These are phyloP conservation scores for Parasarocladium wereldwijsianum DNA, from an alignment of 2,329 filamentous ascomycete genomes.

Conservation along the genomic window DNA sequence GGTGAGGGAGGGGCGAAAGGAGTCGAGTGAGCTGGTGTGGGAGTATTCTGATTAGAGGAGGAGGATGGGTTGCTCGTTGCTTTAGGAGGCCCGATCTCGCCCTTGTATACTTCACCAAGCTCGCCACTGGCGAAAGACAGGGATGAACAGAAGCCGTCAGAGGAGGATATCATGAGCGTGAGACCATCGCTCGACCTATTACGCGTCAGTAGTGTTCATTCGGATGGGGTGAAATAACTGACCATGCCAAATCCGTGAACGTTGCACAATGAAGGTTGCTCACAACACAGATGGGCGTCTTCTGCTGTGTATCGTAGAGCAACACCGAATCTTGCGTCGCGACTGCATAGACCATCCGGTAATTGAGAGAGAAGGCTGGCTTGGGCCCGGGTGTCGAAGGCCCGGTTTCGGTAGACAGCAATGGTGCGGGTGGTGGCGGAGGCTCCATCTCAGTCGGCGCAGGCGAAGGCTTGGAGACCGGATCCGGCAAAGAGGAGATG, in stretches of 20 bases:
- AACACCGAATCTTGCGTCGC: constrained; percentile 92
- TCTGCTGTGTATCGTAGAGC: constrained; percentile 93
- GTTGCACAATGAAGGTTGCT: constrained; percentile 96
- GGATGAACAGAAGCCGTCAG: constrained; percentile 92
- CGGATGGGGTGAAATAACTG: constrained; percentile 20
- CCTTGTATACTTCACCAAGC: constrained; percentile 67
- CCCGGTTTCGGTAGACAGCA: constrained; percentile 22
- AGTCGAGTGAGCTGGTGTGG: constrained; percentile 55
- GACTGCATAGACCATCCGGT: constrained; percentile 91
- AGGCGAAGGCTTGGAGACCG: constrained; percentile 48
- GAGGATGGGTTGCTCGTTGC: constrained; percentile 21
- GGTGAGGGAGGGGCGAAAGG: constrained; percentile 47
- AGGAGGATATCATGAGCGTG: constrained; percentile 81
- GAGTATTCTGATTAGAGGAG: constrained; percentile 49
- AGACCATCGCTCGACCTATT: constrained; percentile 33
- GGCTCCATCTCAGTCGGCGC: constrained; percentile 64
- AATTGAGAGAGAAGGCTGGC: constrained; percentile 70
- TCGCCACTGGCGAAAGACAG: constrained; percentile 75
- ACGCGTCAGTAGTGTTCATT: constrained; percentile 12
- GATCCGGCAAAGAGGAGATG: constrained; percentile 72
- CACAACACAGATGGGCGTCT: constrained; percentile 82
- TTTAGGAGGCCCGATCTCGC: constrained; percentile 42
- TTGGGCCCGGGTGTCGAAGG: constrained; percentile 42
- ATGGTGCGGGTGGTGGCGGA: constrained; percentile 45
- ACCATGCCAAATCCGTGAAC: constrained; percentile 94